phyloP scores from a whole-genome alignment of 2,329 filamentous ascomycete species.

The Venturia effusa region DNA sequence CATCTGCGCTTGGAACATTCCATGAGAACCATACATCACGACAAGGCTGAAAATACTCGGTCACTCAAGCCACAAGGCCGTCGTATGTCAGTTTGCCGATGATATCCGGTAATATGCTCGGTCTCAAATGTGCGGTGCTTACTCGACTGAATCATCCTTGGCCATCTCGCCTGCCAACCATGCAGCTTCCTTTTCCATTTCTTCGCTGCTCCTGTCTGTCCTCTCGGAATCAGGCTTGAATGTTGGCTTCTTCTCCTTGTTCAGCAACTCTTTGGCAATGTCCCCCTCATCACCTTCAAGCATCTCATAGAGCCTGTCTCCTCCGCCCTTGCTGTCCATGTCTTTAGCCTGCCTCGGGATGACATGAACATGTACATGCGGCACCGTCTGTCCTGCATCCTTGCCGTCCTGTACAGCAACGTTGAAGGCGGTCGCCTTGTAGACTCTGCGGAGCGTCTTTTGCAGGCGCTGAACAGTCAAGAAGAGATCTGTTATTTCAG shows the following conservation, averaged over 20 bases:
- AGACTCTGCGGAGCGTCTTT: constrained; percentile 55
- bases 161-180: constrained; percentile 49
- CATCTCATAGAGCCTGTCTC: constrained; percentile 69
- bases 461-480: constrained; percentile 74
- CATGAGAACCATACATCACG: too few species aligned
- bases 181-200: constrained; percentile 71
- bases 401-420: constrained; percentile 89
- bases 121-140: too few species aligned
- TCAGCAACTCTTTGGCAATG: constrained; percentile 59
- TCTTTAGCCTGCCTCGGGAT: constrained; percentile 60
- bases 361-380: constrained; percentile 87
- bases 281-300: constrained; percentile 81
- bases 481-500: constrained; percentile 79
- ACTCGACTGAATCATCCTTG: constrained; percentile 27
- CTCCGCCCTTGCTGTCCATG: constrained; percentile 44
- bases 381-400: constrained; percentile 85
- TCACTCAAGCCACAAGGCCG: too few species aligned
- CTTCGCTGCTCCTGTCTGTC: constrained; percentile 54
- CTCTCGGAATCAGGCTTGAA: constrained; percentile 57
- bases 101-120: too few species aligned
- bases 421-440: constrained; percentile 67
- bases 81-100: too few species aligned
- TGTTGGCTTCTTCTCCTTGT: constrained; percentile 32
- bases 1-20: too few species aligned
- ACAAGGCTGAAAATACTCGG: too few species aligned